Evolutionary conservation across 1,284 basidiomycete species (phyloP).

Genomic region (Bjerkandera adusta): DNA sequence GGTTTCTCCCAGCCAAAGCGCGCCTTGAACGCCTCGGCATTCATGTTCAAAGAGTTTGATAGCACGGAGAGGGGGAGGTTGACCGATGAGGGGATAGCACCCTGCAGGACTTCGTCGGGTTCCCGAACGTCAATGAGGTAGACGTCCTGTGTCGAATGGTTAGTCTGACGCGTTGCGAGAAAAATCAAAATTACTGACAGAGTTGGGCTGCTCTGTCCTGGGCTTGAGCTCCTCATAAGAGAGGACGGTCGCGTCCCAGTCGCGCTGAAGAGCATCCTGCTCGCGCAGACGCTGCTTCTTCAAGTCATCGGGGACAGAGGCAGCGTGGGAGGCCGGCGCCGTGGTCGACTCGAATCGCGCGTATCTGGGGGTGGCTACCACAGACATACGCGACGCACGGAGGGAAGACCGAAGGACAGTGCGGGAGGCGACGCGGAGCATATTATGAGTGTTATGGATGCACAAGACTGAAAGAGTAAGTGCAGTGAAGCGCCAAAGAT

Average conservation of each 20-base stretch:
- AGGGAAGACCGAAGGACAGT: slow-evolving; percentile 4
- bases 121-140: slow-evolving; percentile 93
- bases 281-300: slow-evolving; percentile 40
- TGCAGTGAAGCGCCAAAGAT: slow-evolving; percentile 2
- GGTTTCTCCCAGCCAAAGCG: slow-evolving; percentile 90
- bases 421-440: slow-evolving; percentile 23
- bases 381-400: no score
- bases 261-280: slow-evolving; percentile 51
- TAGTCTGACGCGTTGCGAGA: slow-evolving; percentile 5
- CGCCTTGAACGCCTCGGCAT: slow-evolving; percentile 58
- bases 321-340: background rate
- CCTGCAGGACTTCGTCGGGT: slow-evolving; percentile 89
- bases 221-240: slow-evolving; percentile 86
- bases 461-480: background rate
- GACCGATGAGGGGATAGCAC: slow-evolving; percentile 94
- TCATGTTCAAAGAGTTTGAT: slow-evolving; percentile 65
- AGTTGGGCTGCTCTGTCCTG: slow-evolving; percentile 75
- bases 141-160: slow-evolving; percentile 51
- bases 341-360: slow-evolving; percentile 9
- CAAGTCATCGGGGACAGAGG: slow-evolving; percentile 4
- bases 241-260: slow-evolving; percentile 72
- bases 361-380: slow-evolving; percentile 12
- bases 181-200: slow-evolving; percentile 49
- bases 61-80: slow-evolving; percentile 89
- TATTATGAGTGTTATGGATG: slow-evolving; percentile 10